Percentiles rank a stretch among this genome's conserved stretches.
Evolutionary conservation across 495 filamentous ascomycete genomes (phyloP).

Genomic region (Penicillium canescens): DNA sequence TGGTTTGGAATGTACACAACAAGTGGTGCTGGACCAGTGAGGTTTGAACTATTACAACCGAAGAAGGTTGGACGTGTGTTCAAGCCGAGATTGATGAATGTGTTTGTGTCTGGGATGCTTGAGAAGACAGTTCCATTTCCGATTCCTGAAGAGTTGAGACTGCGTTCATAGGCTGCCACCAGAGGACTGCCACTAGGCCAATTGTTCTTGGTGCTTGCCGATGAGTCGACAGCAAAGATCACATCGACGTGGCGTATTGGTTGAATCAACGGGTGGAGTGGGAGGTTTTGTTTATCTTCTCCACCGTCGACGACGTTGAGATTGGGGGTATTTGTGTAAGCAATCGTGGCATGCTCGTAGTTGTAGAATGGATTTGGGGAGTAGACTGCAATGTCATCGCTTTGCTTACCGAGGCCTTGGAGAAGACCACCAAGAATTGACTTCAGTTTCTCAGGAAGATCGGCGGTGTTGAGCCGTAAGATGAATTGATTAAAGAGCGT

Average conservation of each 20-base stretch:
- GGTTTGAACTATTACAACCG: conserved; percentile 70
- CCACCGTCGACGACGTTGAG: background rate
- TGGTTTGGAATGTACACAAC: conserved; percentile 28
- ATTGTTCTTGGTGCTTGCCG: conserved; percentile 62
- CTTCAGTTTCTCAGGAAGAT: conserved; percentile 23
- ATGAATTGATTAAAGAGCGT: conserved; percentile 81
- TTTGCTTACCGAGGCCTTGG: conserved; percentile 18
- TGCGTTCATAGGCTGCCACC: conserved; percentile 72
- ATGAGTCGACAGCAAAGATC: conserved; percentile 80
- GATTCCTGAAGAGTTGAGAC: conserved; percentile 39
- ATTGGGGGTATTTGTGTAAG: conserved; percentile 39
- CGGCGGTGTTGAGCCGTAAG: conserved; percentile 51
- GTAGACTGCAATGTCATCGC: conserved; percentile 80
- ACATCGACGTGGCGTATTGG: conserved; percentile 70
- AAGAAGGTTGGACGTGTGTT: conserved; percentile 82
- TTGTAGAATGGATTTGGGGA: conserved; percentile 79
- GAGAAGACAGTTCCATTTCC: conserved; percentile 78
- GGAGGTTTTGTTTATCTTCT: background rate
- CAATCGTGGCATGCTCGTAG: conserved; percentile 62
- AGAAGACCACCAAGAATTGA: no score
- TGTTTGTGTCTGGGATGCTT: conserved; percentile 68
- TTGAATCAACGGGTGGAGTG: conserved; percentile 71
- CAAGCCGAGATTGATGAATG: conserved; percentile 74
- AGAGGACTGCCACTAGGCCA: conserved; percentile 79
- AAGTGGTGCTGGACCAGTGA: conserved; percentile 47